Base-by-base conservation (phyloP, 768 basidiomycete species). In the Xerocomellus dryophilus region DNA sequence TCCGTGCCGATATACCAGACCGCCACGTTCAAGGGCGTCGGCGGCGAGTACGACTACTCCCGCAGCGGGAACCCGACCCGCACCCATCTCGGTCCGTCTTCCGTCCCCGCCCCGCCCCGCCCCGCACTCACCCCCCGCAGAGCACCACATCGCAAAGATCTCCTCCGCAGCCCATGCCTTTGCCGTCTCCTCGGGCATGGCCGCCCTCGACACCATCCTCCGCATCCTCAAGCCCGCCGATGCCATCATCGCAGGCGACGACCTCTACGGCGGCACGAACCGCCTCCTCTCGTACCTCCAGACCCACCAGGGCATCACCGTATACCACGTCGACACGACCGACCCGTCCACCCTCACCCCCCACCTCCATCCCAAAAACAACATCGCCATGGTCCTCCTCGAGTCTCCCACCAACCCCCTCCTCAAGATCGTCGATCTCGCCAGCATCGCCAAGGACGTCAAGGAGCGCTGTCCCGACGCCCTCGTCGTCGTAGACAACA, bases 1-100 rank as follows among this genome's bases (percentile, higher is more conserved):
- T 89, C 88, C 7, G 93, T 98, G 2, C 97, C 97, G 20, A 98
- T 99, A 72, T 99, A 98, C 73, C 97, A 98, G 74, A 89, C 93
- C 1, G 84, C 97, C 8, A 99, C 97, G 0, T 98, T 99, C 83
- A 98, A 98, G 75, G 97, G 96, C 43, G 75, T 96, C 40, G 80
- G 78, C 17, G 90, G 88, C 47, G 81, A 86, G 63, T 99, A 94
- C 67, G 96, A 98, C 73, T 99, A 98, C 73, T 81, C 90, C 12
- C 80, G 97, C 56, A 93, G 91, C 65, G 97, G 97, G 29, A 99
- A 99, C 71, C 97, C 97, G 3, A 99, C 97, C 8, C 79, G 97
- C 68, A 93, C 85, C 47, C 93, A 97, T 72, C 82, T 99, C 54
- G 91, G 96, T 97, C 59, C 54, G 81, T 70, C 39, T 36, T 18